Evolutionary conservation across 1,139 yeast species (phyloP), one percentile per base, ranked within the genome.

Genomic region (Wickerhamiella infanticola): DNA sequence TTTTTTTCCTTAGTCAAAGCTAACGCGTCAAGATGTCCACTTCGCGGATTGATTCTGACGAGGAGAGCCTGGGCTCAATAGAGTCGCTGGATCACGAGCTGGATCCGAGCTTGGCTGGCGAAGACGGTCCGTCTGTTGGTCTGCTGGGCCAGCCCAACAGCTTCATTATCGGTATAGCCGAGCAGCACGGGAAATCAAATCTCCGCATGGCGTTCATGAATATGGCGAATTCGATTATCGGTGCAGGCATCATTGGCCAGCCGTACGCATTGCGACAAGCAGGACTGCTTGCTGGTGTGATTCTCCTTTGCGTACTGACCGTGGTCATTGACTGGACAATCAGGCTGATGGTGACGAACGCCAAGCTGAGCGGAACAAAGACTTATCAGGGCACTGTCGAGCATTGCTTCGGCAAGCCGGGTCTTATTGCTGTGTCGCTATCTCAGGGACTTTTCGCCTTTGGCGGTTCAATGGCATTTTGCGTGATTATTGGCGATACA

Each of bases 231-330:
- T 81, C 65, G 13, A 88, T 86, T 49, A 68, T 88, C 11, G 97
- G 97, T 0, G 96, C 97, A 0, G 96, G 96, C 1, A 84, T 90
- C 44, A 85, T 88, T 40, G 95, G 96, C 1, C 94, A 86, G 55
- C 94, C 97, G 1, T 82, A 79, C 57, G 96, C 97, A 0, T 77
- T 88, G 55, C 69, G 73, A 46, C 83, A 85, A 56, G 73, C 84
- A 31, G 97, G 97, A 0, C 62, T 88, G 1, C 53, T 79, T 0
- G 86, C 93, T 0, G 95, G 95, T 3, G 61, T 81, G 0, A 23
- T 84, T 0, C 70, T 79, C 5, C 69, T 85, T 61, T 55, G 77
- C 0, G 55, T 73, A 0, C 64, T 88, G 46, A 79, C 94, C 0
- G 51, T 76, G 1, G 68, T 85, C 11, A 84, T 86, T 4, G 97